phyloP scores from a whole-genome alignment of 2,329 filamentous ascomycete genomes.

The Incumbomyces lentus region DNA sequence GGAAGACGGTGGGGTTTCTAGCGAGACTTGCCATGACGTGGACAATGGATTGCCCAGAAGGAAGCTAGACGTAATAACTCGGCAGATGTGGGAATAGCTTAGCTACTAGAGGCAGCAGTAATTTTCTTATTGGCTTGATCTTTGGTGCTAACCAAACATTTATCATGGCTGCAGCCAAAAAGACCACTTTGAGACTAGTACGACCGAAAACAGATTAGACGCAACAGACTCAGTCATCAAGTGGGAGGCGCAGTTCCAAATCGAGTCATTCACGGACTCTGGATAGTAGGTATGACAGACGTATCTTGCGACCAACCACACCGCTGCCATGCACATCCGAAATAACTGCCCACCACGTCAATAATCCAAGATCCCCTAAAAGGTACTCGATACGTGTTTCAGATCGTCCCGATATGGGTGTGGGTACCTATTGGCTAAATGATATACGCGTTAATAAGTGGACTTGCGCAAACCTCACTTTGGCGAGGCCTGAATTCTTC shows the following conservation, averaged over 20 bases:
- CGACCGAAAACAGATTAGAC: background rate
- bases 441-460: no score
- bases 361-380: background rate
- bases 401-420: no score
- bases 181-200: no score
- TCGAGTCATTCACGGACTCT: background rate
- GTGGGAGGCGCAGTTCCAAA: constrained; percentile 4
- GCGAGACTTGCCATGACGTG: background rate
- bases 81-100: constrained; percentile 1
- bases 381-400: no score
- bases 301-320: background rate
- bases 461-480: background rate
- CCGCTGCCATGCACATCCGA: background rate
- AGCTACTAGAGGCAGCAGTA: background rate
- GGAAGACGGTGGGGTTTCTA: background rate
- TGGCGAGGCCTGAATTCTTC: background rate
- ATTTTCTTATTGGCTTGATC: background rate
- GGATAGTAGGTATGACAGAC: background rate
- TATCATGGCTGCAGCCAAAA: background rate
- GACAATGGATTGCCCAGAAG: background rate
- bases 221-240: background rate
- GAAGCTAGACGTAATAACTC: no score
- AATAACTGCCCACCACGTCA: background rate
- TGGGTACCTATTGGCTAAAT: no score
- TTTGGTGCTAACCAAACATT: background rate